Evolutionary conservation across 1,139 yeast genomes (phyloP).

Genomic region (Insectozyma bohioensis): DNA sequence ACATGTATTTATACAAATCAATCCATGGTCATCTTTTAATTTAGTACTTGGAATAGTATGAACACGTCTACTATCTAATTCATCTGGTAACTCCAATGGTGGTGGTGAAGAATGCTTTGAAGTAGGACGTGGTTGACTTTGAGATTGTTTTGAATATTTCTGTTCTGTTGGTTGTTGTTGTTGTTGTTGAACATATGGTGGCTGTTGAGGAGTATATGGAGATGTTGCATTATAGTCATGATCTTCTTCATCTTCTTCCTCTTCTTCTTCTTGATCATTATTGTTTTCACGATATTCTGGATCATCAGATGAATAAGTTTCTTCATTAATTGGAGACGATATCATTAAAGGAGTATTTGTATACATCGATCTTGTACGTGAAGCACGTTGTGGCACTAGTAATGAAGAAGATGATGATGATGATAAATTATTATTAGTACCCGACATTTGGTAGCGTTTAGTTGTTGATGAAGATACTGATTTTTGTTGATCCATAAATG

Average conservation of each 20-base stretch:
- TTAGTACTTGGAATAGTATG: conserved; percentile 43
- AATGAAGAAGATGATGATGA: conserved; percentile 12
- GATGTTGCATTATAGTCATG: conserved; percentile 24
- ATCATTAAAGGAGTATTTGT: conserved; percentile 29
- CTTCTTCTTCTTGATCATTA: conserved; percentile 17
- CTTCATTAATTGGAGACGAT: conserved; percentile 45
- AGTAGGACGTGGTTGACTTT: no score
- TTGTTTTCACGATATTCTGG: conserved; percentile 18
- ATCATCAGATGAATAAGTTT: conserved; percentile 23
- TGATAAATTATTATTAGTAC: no score
- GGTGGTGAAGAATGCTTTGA: conserved; percentile 7
- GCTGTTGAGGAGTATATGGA: conserved; percentile 45
- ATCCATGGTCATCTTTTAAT: conserved; percentile 41
- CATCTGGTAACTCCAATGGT: conserved; percentile 25
- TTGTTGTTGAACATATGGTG: conserved; percentile 26
- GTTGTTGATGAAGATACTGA: conserved; percentile 17
- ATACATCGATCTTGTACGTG: conserved; percentile 47
- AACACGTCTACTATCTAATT: conserved; percentile 44
- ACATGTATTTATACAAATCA: conserved; percentile 44
- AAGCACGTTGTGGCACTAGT: conserved; percentile 41
- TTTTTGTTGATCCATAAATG: conserved; percentile 40
- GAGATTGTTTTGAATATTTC: background rate
- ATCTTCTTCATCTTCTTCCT: conserved; percentile 20
- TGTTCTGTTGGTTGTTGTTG: no score
- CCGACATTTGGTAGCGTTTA: conserved; percentile 2